These are phyloP conservation scores for Fagus sylvatica DNA, from an alignment of 306 rosid species.

Conservation along the genomic window DNA sequence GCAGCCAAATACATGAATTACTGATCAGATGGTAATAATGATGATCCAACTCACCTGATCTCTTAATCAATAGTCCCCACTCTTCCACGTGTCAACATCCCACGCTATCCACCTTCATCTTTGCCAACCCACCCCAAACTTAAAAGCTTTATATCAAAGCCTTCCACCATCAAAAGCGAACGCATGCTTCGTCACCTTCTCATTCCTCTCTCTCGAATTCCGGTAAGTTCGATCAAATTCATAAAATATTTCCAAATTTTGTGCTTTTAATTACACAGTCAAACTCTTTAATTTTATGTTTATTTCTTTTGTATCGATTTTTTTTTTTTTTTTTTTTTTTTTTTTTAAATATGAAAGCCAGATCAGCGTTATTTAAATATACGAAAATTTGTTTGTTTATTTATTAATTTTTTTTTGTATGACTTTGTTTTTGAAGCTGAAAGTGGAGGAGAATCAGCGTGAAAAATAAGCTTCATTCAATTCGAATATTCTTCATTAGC, in stretches of 20 bases:
- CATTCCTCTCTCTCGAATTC: slow-evolving; percentile 3
- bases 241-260: not conserved
- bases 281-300: not conserved
- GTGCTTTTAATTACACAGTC: not conserved
- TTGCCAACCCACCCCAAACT: too few relatives aligned
- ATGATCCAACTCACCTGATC: too few relatives aligned
- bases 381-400: not conserved
- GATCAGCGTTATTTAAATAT: not conserved
- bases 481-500: not conserved
- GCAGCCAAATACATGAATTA: too few relatives aligned
- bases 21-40: too few relatives aligned
- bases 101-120: too few relatives aligned
- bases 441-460: slow-evolving; percentile 1
- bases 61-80: too few relatives aligned
- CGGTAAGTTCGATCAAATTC: slow-evolving; percentile 13
- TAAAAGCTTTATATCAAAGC: not conserved
- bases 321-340: not conserved
- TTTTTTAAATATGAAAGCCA: slow-evolving; percentile 18
- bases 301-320: not conserved
- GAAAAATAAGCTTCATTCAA: slow-evolving; percentile 1
- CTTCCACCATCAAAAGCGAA: slow-evolving; percentile 17
- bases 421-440: slow-evolving; percentile 18
- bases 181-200: not conserved
- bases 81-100: too few relatives aligned
- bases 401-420: not conserved